A percentile compares a stretch with the other conserved stretches of the same genome.
phyloP scores from a whole-genome alignment of 441 rosid species.

The Flueggea neowawraea region DNA sequence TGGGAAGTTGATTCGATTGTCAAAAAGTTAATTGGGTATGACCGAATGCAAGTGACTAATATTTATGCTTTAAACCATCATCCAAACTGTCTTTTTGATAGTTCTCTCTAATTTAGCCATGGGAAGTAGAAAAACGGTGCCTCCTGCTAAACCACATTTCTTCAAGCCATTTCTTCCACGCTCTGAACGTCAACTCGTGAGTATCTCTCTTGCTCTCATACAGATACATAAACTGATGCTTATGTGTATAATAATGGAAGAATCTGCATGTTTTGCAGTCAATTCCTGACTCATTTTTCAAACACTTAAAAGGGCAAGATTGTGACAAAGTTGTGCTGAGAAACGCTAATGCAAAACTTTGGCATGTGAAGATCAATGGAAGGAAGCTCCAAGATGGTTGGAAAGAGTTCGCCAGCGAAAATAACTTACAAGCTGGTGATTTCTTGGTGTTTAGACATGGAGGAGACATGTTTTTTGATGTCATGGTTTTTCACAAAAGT shows the following conservation, averaged over 20 bases:
- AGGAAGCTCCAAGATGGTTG: conserved; percentile 19
- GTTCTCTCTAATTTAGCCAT: too few species aligned
- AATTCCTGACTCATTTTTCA: conserved; percentile 16
- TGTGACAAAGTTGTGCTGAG: conserved; percentile 5
- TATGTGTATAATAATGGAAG: too few species aligned
- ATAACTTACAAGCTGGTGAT: conserved; percentile 20
- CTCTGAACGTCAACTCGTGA: conserved; percentile 11
- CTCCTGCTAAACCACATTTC: conserved; percentile 10
- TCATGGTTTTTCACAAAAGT: conserved; percentile 12
- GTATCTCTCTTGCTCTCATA: background rate
- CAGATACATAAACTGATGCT: background rate
- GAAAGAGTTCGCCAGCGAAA: conserved; percentile 13
- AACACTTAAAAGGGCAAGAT: conserved; percentile 8
- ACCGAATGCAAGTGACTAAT: too few species aligned
- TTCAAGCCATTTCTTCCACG: conserved; percentile 23
- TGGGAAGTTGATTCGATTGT: too few species aligned
- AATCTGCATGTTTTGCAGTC: conserved; percentile 9
- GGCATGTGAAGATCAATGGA: conserved; percentile 15
- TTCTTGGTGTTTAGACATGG: conserved; percentile 18
- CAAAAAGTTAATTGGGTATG: too few species aligned
- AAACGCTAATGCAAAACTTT: conserved; percentile 14
- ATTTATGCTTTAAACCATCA: background rate
- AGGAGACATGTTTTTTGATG: conserved; percentile 13
- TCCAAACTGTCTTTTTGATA: too few species aligned
- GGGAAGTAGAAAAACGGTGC: too few species aligned